A percentile compares a stretch with the other conserved stretches of the same genome.
These are phyloP conservation scores for Yarrowia yakushimensis DNA, from an alignment of 805 yeast species.

Conservation along the genomic window DNA sequence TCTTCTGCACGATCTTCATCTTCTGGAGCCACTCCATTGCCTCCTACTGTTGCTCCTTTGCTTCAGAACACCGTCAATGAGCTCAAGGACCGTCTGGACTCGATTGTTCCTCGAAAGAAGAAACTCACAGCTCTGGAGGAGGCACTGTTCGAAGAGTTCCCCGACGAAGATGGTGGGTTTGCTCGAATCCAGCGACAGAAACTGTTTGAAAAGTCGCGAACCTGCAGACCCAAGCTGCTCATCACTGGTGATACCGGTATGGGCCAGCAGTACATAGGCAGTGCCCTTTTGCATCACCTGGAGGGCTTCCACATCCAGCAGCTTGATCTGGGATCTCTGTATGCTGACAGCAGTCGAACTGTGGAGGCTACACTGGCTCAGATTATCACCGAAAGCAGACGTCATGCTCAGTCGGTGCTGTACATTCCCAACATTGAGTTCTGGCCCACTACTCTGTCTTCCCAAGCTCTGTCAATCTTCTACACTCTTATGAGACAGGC, in stretches of 20 bases:
- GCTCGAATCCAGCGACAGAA: conserved; percentile 59
- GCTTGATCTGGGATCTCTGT: conserved; percentile 72
- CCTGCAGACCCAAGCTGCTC: conserved; percentile 77
- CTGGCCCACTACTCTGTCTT: conserved; percentile 67
- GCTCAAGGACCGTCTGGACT: conserved; percentile 49
- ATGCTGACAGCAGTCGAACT: conserved; percentile 73
- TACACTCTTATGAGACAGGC: conserved; percentile 65
- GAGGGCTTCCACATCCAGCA: conserved; percentile 91
- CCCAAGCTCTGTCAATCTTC: conserved; percentile 67
- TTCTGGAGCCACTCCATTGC: conserved; percentile 70
- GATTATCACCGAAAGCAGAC: conserved; percentile 77
- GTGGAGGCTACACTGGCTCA: conserved; percentile 83
- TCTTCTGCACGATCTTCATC: conserved; percentile 86
- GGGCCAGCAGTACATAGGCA: conserved; percentile 82
- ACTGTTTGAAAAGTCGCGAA: conserved; percentile 52
- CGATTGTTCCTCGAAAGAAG: conserved; percentile 57
- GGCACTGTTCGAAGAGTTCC: conserved; percentile 59
- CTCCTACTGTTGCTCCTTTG: conserved; percentile 65
- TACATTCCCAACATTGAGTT: conserved; percentile 78
- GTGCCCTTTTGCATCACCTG: conserved; percentile 74
- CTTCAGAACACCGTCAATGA: conserved; percentile 46
- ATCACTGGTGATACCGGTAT: conserved; percentile 70
- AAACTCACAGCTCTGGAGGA: conserved; percentile 62
- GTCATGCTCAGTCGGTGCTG: conserved; percentile 84
- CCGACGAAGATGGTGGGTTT: conserved; percentile 64